Evolutionary conservation across 148 eudicot species (phyloP).

Genomic region (Nyssa sinensis): DNA sequence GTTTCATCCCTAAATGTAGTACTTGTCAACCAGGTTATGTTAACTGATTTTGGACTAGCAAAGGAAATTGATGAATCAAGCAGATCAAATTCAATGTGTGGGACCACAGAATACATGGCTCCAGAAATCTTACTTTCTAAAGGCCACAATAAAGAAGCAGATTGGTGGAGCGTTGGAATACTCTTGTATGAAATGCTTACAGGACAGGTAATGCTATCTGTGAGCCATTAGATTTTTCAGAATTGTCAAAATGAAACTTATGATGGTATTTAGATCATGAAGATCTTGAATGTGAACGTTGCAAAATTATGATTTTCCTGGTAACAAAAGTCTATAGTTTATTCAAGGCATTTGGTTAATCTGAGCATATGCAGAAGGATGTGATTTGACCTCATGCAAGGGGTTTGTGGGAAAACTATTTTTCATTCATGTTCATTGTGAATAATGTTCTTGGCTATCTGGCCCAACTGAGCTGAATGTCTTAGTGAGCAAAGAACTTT

Average conservation of each 20-base stretch:
- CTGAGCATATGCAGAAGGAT: too few species aligned
- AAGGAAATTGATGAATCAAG: constrained; percentile 86
- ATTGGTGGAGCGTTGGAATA: constrained; percentile 96
- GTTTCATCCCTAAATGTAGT: constrained; percentile 9
- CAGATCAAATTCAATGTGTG: constrained; percentile 87
- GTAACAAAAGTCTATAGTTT: not conserved
- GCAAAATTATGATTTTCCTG: not conserved
- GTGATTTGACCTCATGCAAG: too few species aligned
- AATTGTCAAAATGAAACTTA: not conserved
- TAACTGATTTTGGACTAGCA: constrained; percentile 93
- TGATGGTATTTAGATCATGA: not conserved
- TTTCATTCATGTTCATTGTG: too few species aligned
- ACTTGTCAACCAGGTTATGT: constrained; percentile 49
- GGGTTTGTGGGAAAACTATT: too few species aligned
- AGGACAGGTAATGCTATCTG: constrained; percentile 58
- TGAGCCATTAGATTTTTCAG: not conserved
- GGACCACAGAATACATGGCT: constrained; percentile 96
- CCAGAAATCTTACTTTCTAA: constrained; percentile 79
- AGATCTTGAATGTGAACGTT: not conserved
- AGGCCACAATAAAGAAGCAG: constrained; percentile 91
- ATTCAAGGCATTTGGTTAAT: constrained; percentile 8
- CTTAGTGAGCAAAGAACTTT: too few species aligned
- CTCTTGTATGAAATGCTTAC: constrained; percentile 84
- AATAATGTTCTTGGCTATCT: too few species aligned
- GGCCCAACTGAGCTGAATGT: too few species aligned